Base-by-base conservation (phyloP, 1,284 basidiomycete genomes). In the Pyrrhoderma noxium region DNA sequence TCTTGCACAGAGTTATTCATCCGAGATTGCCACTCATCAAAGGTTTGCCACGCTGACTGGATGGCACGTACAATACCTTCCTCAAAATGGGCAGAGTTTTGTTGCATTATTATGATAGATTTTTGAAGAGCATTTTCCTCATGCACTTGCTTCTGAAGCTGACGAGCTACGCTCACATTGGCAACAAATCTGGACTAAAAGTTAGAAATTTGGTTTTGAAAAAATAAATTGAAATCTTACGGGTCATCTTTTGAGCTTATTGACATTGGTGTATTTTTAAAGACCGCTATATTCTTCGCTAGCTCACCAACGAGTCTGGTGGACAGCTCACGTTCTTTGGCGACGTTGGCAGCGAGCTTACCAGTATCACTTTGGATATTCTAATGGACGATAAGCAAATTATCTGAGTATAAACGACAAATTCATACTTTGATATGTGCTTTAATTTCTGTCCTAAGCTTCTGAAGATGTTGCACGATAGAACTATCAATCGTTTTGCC, bases 81-180 rank as follows among this genome's bases (percentile, higher is more conserved):
- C 69, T 98, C 95, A 61, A 99, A 99, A 67, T 96, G 89, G 19
- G 94, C 95, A 44, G 88, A 92, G 69, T 97, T 97, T 62, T 97
- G 89, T 67, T 99, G 95, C 82, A 97, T 98, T 67, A 99, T 96
- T 64, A 99, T 87, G 64, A 98, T 89, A n/a, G 87, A 92, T 68
- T 99, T 99, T 70, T 99, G 96, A 16, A 99, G 80, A 0, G 94
- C 84, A 64, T 99, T 99, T 71, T 99, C 96, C 70, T 96, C 95
- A 69, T 94, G 85, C 44, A 98, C 93, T 68, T 93, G 90, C 64
- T 89, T 93, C 61, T 89, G 82, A 42, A 99, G 85, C 70, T 99
- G 95, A 54, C 82, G 85, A 51, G 79, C 70, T 48, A 98, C 95
- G 46, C 80, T 75, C 58, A 81, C 75, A 74, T 98, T 98, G 62